A percentile compares a stretch with the other conserved stretches of the same genome.
phyloP scores from a whole-genome alignment of 192 early-diverging fungal species.

The Rhizophagus clarus region DNA sequence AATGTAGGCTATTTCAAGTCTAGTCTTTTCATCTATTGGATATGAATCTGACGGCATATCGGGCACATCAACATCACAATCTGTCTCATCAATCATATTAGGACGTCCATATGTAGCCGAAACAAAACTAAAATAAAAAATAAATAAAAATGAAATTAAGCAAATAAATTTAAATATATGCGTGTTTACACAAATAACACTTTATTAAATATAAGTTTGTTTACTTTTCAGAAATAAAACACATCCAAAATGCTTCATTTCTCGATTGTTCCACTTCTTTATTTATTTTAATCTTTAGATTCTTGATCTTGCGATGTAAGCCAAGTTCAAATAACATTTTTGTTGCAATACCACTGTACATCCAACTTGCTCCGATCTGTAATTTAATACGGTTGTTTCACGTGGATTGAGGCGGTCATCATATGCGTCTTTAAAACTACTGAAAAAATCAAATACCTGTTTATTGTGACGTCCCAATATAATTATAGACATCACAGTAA shows the following conservation, averaged over 20 bases:
- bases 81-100: conserved; percentile 29
- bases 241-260: conserved; percentile 30
- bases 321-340: conserved; percentile 33
- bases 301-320: neutral
- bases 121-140: neutral
- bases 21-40: neutral
- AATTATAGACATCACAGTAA: conserved; percentile 21
- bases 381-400: neutral
- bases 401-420: too few relatives aligned
- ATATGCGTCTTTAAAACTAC: too few relatives aligned
- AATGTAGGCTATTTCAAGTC: conserved; percentile 26
- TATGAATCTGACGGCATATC: neutral
- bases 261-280: conserved; percentile 10
- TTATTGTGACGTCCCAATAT: conserved; percentile 27
- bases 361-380: conserved; percentile 6
- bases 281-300: neutral
- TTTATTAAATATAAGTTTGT: neutral
- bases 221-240: conserved; percentile 31
- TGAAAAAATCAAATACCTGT: conserved; percentile 1
- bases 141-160: too few relatives aligned
- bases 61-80: conserved; percentile 20
- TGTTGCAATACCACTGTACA: conserved; percentile 25
- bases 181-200: neutral
- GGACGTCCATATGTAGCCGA: conserved; percentile 26
- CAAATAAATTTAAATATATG: too few relatives aligned